Conservation (phyloP, 2,329 filamentous ascomycete genomes). For the Penicillium sp. region DNA sequence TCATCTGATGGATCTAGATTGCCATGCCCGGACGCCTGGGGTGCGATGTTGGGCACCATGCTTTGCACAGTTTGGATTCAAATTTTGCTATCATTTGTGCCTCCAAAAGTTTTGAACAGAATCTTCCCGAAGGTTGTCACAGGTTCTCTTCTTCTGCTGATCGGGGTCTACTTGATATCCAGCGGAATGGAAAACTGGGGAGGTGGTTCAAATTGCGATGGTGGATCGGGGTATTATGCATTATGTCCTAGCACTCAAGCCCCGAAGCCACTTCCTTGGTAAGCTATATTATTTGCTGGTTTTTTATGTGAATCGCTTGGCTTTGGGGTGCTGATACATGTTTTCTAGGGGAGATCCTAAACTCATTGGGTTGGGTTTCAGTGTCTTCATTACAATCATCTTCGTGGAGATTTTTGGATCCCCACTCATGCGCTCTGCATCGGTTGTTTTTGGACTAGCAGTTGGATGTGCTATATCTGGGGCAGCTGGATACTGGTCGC, state of each 20-base stretch:
- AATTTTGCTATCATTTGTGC: slow-evolving; percentile 74
- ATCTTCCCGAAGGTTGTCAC: slow-evolving; percentile 82
- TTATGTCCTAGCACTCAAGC: slow-evolving; percentile 70
- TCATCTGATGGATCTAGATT: slow-evolving; percentile 67
- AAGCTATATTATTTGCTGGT: not conserved
- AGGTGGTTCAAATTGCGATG: slow-evolving; percentile 51
- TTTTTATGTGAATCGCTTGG: not conserved
- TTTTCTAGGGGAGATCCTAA: slow-evolving; percentile 66
- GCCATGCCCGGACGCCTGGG: slow-evolving; percentile 77
- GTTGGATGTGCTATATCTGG: slow-evolving; percentile 79
- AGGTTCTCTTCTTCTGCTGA: slow-evolving; percentile 70
- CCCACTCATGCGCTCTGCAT: slow-evolving; percentile 81
- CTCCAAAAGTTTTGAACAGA: slow-evolving; percentile 68
- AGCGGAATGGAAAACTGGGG: slow-evolving; percentile 79
- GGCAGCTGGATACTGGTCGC: slow-evolving; percentile 77
- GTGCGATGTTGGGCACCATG: slow-evolving; percentile 72
- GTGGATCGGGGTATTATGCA: slow-evolving; percentile 67
- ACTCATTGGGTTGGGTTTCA: slow-evolving; percentile 78
- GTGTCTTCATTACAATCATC: slow-evolving; percentile 78
- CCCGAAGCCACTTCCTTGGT: slow-evolving; percentile 74
- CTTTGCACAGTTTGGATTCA: slow-evolving; percentile 70
- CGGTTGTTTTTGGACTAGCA: slow-evolving; percentile 74
- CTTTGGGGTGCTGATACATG: not conserved
- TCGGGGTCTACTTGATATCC: slow-evolving; percentile 73
- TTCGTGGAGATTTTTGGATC: slow-evolving; percentile 79